Evolutionary conservation across 805 yeast genomes (phyloP).

Genomic region (Myxozyma lipomycoides): DNA sequence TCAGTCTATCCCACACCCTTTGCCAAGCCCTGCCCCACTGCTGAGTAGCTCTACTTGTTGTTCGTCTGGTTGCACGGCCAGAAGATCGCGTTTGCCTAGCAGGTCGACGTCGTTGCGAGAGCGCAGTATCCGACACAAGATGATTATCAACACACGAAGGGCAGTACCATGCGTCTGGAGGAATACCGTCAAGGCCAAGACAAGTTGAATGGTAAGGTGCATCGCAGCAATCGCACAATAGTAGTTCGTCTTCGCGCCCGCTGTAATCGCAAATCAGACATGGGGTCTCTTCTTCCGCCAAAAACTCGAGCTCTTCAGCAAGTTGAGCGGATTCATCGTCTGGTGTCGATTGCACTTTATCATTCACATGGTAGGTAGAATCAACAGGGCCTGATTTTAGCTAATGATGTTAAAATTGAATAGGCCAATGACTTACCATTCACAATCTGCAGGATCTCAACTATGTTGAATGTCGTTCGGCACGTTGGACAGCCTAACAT

Average conservation of each 20-base stretch:
- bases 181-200: slow-evolving; percentile 34
- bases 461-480: slow-evolving; percentile 44
- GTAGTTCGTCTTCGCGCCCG: slow-evolving; percentile 32
- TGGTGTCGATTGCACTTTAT: slow-evolving; percentile 24
- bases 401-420: too few relatives aligned
- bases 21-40: slow-evolving; percentile 29
- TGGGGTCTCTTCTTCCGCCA: slow-evolving; percentile 22
- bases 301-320: slow-evolving; percentile 2
- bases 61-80: background rate
- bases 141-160: slow-evolving; percentile 34
- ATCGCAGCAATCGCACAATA: slow-evolving; percentile 36
- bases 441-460: slow-evolving; percentile 36
- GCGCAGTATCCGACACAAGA: slow-evolving; percentile 12
- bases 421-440: slow-evolving; percentile 24
- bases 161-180: slow-evolving; percentile 35
- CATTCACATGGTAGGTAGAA: slow-evolving; percentile 14
- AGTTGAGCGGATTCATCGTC: slow-evolving; percentile 7
- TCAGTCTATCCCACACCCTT: slow-evolving; percentile 24
- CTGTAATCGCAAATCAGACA: slow-evolving; percentile 33
- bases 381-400: slow-evolving; percentile 9
- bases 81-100: background rate
- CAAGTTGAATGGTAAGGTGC: slow-evolving; percentile 36
- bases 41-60: background rate
- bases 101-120: background rate
- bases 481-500: slow-evolving; percentile 54